Base-by-base conservation (phyloP, 192 early-diverging fungal genomes). In the Glomus cerebriforme region DNA sequence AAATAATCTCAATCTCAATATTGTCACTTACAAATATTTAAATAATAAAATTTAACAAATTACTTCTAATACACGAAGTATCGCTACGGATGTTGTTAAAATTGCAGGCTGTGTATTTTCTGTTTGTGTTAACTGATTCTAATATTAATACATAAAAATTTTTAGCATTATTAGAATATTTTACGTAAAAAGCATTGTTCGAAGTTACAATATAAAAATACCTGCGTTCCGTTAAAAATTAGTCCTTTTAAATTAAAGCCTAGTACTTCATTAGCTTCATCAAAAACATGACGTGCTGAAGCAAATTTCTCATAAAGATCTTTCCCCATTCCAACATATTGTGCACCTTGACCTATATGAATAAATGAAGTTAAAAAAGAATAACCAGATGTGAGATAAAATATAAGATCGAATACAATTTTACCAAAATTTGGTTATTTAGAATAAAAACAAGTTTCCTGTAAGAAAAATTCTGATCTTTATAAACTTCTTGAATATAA, bases 91-190 rank as follows among this genome's bases (percentile, higher is more conserved):
- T 24, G 95, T 95, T 5, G 92, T 92, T 35, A 99, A 87, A 76
- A 98, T 98, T 7, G 96, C 95, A 6, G 96, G 96, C 86, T 98
- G 96, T 7, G 96, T 95, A 69, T 93, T 91, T 64, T 89, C 87
- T 19, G 92, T 93, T 66, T 83, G 78, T 10, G 88, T 93, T 31
- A 94, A 79, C 8, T 85, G 81, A 17, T 81, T 80, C 87, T 90
- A 17, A 65, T 63, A 70, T 32, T 7, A 43, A 32, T 3, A 19
- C 1, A 19, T 35, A 59, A 59, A 34, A 59, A 34, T 10, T n/a
- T 2, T n/a, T n/a, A n/a, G 12, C 15, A 34, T 73, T 19, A 2
- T 65, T 65, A 22, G 19, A 17, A 26, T 31, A 47, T 64, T 45
- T 64, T 10, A 24, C 13, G 60, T 45, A 65, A 73, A 29, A 62